Evolutionary conservation across 2,329 filamentous ascomycete species (phyloP).

Genomic region (Xylaria sp.): DNA sequence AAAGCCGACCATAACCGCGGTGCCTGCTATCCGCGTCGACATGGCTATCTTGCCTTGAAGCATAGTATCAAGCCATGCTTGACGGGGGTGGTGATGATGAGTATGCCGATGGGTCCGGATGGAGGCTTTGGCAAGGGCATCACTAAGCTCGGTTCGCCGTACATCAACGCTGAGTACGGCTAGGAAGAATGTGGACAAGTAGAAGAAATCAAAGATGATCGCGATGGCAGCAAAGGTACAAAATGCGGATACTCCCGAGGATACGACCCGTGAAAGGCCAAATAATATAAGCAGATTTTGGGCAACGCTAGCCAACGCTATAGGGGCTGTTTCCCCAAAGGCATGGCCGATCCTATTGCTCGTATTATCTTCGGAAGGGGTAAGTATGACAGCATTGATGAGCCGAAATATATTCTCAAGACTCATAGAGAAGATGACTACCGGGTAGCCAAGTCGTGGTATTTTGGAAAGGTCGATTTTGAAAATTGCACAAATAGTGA

Average conservation of each 20-base stretch:
- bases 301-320: constrained; percentile 72
- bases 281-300: constrained; percentile 76
- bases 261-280: constrained; percentile 72
- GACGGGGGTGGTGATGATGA: constrained; percentile 47
- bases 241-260: constrained; percentile 77
- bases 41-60: constrained; percentile 72
- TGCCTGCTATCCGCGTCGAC: constrained; percentile 79
- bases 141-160: constrained; percentile 77
- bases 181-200: constrained; percentile 81
- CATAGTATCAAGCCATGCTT: constrained; percentile 70
- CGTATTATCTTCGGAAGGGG: constrained; percentile 74
- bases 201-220: constrained; percentile 80
- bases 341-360: constrained; percentile 77
- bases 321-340: constrained; percentile 76
- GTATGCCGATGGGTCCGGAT: constrained; percentile 50
- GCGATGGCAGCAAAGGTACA: constrained; percentile 81
- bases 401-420: constrained; percentile 82
- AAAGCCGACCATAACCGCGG: constrained; percentile 76
- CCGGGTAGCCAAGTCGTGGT: constrained; percentile 77
- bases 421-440: constrained; percentile 80
- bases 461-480: constrained; percentile 80
- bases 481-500: constrained; percentile 80
- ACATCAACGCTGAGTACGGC: constrained; percentile 84
- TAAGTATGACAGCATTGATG: constrained; percentile 80
- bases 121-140: constrained; percentile 71